Evolutionary conservation across 2,329 filamentous ascomycete species (phyloP), one percentile per base, ranked within the genome.

Genomic region (Fusarium nelsonii): DNA sequence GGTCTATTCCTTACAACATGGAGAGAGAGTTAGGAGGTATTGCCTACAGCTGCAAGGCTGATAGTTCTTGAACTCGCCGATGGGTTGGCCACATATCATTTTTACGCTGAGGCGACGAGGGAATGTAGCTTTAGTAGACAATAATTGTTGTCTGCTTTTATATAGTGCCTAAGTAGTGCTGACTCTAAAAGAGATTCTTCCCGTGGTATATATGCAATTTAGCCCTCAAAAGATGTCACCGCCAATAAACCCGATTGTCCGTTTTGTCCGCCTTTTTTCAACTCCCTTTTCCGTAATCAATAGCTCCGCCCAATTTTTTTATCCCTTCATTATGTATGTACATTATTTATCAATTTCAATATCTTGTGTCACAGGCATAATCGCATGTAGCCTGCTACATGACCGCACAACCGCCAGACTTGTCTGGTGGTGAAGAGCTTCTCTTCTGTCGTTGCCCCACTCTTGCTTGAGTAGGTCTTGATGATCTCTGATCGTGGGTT

Each of bases 341-440:
- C 18, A 32, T 18, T 49, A 20, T 16, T n/a, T 44, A 14, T 18
- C 26, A 6, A 18, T 50, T 30, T 40, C 6, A 32, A 41, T 46
- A 16, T 32, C n/a, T 28, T 43, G 33, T 46, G n/a, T 9, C 10
- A 8, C 23, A 14, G 2, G 8, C 30, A 12, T 36, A 39, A 40
- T 41, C 36, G n/a, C 28, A 23, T 60, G 20, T 53, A 45, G 46
- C 45, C 36, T 50, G 32, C 57, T 69, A 69, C 66, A 69, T 69
- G 37, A 69, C 66, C n/a, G 34, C 40, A n/a, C 66, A 69, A 36
- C 49, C 44, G 26, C 51, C 40, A 7, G 51, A 37, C 32, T 37
- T 36, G 14, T 63, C 57, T 11, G 43, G 34, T 15, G 66, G 66
- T 11, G 66, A 69, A 10, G 56, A n/a, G 20, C 36, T 66, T 14